A percentile compares a stretch with the other conserved stretches of the same genome.
Conservation (phyloP, 2,329 filamentous ascomycete genomes). For the Penicillium sp. region DNA sequence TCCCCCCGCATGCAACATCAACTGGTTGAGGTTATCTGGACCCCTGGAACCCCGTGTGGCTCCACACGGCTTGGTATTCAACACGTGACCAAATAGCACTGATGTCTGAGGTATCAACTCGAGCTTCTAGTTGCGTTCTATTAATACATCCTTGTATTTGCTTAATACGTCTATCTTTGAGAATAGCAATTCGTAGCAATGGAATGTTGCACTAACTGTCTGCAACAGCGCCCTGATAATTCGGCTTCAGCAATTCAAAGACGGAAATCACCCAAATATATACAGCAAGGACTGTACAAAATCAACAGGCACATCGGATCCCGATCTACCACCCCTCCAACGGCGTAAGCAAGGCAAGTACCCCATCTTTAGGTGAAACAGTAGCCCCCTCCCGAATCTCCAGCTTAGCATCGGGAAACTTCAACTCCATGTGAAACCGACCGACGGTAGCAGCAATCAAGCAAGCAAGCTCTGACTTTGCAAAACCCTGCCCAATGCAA, state of each 20-base stretch:
- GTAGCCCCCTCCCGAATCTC: slow-evolving; percentile 69
- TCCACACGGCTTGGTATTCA: too few relatives aligned
- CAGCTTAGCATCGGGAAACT: slow-evolving; percentile 60
- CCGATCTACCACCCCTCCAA: slow-evolving; percentile 29
- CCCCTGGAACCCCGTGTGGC: too few relatives aligned
- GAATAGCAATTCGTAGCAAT: too few relatives aligned
- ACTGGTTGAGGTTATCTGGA: too few relatives aligned
- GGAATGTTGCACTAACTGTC: too few relatives aligned
- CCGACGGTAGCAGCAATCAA: slow-evolving; percentile 75
- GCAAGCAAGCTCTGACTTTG: slow-evolving; percentile 80
- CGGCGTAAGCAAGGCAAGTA: slow-evolving; percentile 63
- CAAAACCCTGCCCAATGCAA: slow-evolving; percentile 81
- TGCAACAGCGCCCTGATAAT: neutral
- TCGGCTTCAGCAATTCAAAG: neutral
- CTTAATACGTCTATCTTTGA: too few relatives aligned
- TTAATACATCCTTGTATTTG: too few relatives aligned
- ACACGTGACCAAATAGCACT: too few relatives aligned
- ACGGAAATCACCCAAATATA: neutral
- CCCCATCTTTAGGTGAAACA: slow-evolving; percentile 66
- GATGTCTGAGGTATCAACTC: too few relatives aligned
- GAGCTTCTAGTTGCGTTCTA: too few relatives aligned
- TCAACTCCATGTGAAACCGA: slow-evolving; percentile 64
- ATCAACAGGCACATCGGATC: neutral
- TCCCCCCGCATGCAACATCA: too few relatives aligned
- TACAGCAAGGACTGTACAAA: neutral